Evolutionary conservation across 495 filamentous ascomycete genomes (phyloP).

Genomic region (Clavariopsis aquatica): DNA sequence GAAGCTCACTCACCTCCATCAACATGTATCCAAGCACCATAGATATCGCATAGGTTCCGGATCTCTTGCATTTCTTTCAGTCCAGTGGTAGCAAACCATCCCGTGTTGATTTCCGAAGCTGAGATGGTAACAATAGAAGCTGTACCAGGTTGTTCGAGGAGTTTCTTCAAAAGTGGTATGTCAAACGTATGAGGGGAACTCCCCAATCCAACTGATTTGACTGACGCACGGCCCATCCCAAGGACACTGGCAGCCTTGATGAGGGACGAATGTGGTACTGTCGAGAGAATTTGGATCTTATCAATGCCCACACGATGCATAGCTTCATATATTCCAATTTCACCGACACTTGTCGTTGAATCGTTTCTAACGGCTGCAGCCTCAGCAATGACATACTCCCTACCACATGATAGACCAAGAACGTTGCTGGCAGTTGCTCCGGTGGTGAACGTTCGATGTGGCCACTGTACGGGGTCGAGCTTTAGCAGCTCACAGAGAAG

Average conservation of each 20-base stretch:
- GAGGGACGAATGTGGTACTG: slow-evolving; percentile 79
- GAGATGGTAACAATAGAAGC: slow-evolving; percentile 77
- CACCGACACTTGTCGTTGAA: slow-evolving; percentile 56
- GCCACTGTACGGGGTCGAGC: slow-evolving; percentile 56
- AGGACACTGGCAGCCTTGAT: slow-evolving; percentile 78
- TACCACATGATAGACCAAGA: slow-evolving; percentile 55
- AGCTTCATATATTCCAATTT: slow-evolving; percentile 67
- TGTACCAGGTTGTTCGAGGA: slow-evolving; percentile 53
- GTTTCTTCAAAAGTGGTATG: slow-evolving; percentile 57
- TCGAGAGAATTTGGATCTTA: slow-evolving; percentile 74
- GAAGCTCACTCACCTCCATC: slow-evolving; percentile 62
- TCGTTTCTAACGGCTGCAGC: slow-evolving; percentile 41
- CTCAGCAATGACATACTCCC: slow-evolving; percentile 32
- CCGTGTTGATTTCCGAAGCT: slow-evolving; percentile 89
- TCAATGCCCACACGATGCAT: slow-evolving; percentile 62
- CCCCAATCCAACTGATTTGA: slow-evolving; percentile 59
- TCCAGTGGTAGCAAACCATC: slow-evolving; percentile 69
- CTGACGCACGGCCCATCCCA: slow-evolving; percentile 71
- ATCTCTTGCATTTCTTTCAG: slow-evolving; percentile 62
- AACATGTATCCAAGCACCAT: slow-evolving; percentile 85
- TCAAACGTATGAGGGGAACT: slow-evolving; percentile 68
- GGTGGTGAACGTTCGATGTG: slow-evolving; percentile 77
- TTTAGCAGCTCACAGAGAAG: slow-evolving; percentile 69
- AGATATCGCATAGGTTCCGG: slow-evolving; percentile 67
- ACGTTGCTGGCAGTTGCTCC: slow-evolving; percentile 87